phyloP scores from a whole-genome alignment of 495 filamentous ascomycete genomes.

The Neurospora sp. region DNA sequence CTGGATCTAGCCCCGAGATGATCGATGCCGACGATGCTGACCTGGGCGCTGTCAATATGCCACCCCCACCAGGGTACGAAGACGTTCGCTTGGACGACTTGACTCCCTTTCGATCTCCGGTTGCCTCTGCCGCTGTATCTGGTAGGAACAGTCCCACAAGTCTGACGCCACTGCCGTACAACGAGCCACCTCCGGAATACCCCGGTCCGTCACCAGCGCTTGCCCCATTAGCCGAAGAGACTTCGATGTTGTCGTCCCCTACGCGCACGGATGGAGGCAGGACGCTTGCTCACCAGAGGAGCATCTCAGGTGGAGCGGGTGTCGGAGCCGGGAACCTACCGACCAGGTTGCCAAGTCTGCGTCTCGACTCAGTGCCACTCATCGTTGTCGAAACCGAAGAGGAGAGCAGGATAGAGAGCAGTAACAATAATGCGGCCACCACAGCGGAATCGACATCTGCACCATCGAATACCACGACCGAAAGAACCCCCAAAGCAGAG shows the following conservation, averaged over 20 bases:
- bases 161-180: slow-evolving; percentile 8
- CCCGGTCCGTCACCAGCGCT: slow-evolving; percentile 19
- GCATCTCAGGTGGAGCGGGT: not conserved
- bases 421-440: not conserved
- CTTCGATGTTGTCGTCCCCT: not conserved
- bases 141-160: slow-evolving; percentile 19
- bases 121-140: slow-evolving; percentile 14
- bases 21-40: slow-evolving; percentile 37
- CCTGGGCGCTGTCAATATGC: slow-evolving; percentile 39
- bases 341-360: not conserved
- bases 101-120: slow-evolving; percentile 20
- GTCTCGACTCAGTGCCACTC: not conserved
- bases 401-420: not conserved
- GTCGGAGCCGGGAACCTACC: not conserved
- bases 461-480: not conserved
- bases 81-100: slow-evolving; percentile 41
- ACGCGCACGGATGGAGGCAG: not conserved
- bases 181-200: slow-evolving; percentile 42
- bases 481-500: not conserved
- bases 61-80: slow-evolving; percentile 43
- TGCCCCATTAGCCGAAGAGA: not conserved
- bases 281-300: not conserved
- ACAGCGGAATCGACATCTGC: not conserved
- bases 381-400: not conserved
- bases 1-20: slow-evolving; percentile 30